Evolutionary conservation across 805 yeast species (phyloP).

Genomic region (Metschnikowia sp.): DNA sequence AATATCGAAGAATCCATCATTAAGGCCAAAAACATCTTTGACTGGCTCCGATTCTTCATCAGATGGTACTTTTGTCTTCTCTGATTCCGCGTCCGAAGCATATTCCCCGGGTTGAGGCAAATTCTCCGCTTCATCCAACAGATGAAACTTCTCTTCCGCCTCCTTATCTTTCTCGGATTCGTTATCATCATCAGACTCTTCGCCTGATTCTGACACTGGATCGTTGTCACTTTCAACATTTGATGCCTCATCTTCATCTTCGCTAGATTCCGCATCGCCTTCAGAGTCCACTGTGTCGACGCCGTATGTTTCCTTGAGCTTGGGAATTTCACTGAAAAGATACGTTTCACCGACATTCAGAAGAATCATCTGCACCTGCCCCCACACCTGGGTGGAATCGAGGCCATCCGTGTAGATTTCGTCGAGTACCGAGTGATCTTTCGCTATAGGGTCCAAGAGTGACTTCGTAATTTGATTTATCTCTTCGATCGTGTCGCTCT

Average conservation of each 20-base stretch:
- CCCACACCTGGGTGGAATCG: slow-evolving; percentile 90
- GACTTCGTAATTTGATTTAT: slow-evolving; percentile 41
- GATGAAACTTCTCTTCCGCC: slow-evolving; percentile 5
- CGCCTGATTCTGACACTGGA: no score
- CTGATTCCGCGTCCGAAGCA: slow-evolving; percentile 18
- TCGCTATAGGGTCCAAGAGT: slow-evolving; percentile 57
- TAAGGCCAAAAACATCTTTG: slow-evolving; percentile 62
- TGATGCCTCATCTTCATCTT: neutral
- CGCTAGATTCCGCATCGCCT: slow-evolving; percentile 7
- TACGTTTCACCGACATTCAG: slow-evolving; percentile 72
- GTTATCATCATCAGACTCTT: slow-evolving; percentile 6
- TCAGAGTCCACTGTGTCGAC: slow-evolving; percentile 12
- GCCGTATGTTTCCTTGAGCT: slow-evolving; percentile 38
- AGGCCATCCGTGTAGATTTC: slow-evolving; percentile 81
- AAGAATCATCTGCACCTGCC: slow-evolving; percentile 80
- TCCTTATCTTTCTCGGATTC: slow-evolving; percentile 10
- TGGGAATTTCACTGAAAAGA: slow-evolving; percentile 53
- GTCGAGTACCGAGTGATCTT: slow-evolving; percentile 62
- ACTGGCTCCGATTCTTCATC: slow-evolving; percentile 12
- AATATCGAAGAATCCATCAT: slow-evolving; percentile 80
- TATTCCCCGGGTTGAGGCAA: slow-evolving; percentile 14
- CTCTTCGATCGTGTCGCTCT: slow-evolving; percentile 8
- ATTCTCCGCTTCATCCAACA: slow-evolving; percentile 19
- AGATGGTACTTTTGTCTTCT: slow-evolving; percentile 10
- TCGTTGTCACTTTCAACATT: slow-evolving; percentile 18